A percentile compares a stretch with the other conserved stretches of the same genome.
phyloP scores from a whole-genome alignment of 129 eudicot species.

The Chrysanthemum seticuspe region DNA sequence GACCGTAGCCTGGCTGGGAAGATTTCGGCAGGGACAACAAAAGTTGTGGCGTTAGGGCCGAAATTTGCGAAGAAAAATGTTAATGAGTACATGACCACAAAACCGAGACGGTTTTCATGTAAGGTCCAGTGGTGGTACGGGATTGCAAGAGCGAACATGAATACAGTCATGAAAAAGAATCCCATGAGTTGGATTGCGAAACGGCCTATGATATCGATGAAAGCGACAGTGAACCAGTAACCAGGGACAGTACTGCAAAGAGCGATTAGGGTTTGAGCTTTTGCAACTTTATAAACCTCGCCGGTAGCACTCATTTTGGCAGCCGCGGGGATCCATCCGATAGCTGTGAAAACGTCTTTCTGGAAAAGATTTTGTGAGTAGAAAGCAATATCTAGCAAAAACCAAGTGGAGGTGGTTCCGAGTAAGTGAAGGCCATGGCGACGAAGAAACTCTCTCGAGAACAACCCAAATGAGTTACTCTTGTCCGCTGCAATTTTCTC shows the following conservation, averaged over 20 bases:
- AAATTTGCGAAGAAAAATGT: constrained; percentile 73
- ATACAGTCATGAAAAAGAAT: constrained; percentile 71
- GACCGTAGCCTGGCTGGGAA: constrained; percentile 74
- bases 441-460: constrained; percentile 37
- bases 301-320: constrained; percentile 46
- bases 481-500: constrained; percentile 9
- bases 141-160: constrained; percentile 73
- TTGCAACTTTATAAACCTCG: constrained; percentile 50
- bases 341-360: constrained; percentile 43
- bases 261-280: constrained; percentile 70
- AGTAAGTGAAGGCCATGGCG: constrained; percentile 59
- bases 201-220: constrained; percentile 59
- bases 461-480: constrained; percentile 42
- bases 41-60: constrained; percentile 79
- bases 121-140: constrained; percentile 65
- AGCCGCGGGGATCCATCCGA: constrained; percentile 62
- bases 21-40: constrained; percentile 75
- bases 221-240: constrained; percentile 59
- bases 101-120: constrained; percentile 40
- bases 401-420: constrained; percentile 36
- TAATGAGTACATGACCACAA: constrained; percentile 54
- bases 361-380: constrained; percentile 58
- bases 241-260: constrained; percentile 67
- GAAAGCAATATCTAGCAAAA: too few species aligned
- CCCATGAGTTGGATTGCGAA: constrained; percentile 67